These are phyloP conservation scores for Allomyces macrogynus DNA, from an alignment of 192 early-diverging fungal genomes.

Conservation along the genomic window DNA sequence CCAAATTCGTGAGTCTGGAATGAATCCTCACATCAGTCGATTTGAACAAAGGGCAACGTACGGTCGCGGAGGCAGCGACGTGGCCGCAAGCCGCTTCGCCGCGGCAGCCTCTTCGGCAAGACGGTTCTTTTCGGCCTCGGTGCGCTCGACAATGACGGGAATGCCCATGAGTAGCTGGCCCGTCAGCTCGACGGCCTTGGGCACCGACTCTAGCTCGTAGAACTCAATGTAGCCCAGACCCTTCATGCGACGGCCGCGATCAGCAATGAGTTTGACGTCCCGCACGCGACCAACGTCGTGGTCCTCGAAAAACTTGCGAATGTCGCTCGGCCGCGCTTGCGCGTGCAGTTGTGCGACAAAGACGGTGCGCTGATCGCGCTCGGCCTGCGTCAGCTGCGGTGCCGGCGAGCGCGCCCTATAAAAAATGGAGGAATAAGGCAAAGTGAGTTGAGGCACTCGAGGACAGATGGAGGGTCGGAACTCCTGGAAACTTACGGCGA, in stretches of 20 bases:
- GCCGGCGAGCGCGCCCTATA: slow-evolving; percentile 9
- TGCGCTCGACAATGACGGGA: slow-evolving; percentile 78
- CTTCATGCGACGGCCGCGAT: slow-evolving; percentile 63
- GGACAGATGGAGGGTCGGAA: no score
- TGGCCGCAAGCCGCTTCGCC: no score
- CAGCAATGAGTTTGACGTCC: slow-evolving; percentile 70
- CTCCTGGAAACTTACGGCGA: no score
- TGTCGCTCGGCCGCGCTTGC: slow-evolving; percentile 49
- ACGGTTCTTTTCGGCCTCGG: slow-evolving; percentile 86
- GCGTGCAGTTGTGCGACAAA: slow-evolving; percentile 87
- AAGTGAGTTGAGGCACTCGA: no score
- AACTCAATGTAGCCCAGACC: slow-evolving; percentile 96
- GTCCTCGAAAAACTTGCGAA: slow-evolving; percentile 63
- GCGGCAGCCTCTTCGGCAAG: slow-evolving; percentile 5
- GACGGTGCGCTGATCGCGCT: slow-evolving; percentile 79
- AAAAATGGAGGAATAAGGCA: no score
- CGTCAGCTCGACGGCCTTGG: slow-evolving; percentile 60
- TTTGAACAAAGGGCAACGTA: no score
- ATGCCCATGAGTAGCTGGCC: slow-evolving; percentile 75
- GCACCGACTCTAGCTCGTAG: slow-evolving; percentile 64
- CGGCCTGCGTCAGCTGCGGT: slow-evolving; percentile 44
- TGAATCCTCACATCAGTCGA: no score
- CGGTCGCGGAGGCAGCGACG: no score
- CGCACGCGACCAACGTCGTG: slow-evolving; percentile 55
- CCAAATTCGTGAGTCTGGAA: no score